Base-by-base conservation (phyloP, 2,329 filamentous ascomycete species). In the Sporothrix phasma region DNA sequence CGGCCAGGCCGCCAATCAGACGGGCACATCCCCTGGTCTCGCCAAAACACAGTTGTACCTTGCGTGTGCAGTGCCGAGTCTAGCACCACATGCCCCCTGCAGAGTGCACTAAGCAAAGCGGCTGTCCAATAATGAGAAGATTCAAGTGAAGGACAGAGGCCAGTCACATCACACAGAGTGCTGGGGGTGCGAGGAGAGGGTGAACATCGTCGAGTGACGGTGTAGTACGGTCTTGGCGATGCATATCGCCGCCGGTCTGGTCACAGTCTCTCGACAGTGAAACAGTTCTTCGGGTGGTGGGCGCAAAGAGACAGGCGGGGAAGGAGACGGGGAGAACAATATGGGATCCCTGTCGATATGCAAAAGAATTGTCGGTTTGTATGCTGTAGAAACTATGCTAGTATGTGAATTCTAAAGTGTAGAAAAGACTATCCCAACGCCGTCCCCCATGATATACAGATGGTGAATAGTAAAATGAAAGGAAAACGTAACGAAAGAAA, bases 181-280 rank as follows among this genome's bases (percentile, higher is more conserved):
- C 47, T 51, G 47, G 51, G 11, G n/a, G 34, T 22, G 31, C 17
- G 34, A 6, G 8, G 17, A 43, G 39, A 41, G 15, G 39, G 39
- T 15, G 39, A 19, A 10, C 10, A 13, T 15, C n/a, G n/a, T 61
- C 58, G 43, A 61, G 39, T 61, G 41, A 61, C 59, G 13, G 19
- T 13, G 61, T 54, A 56, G 53, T 53, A 24, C 45, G 15, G 31
- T 49, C 62, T 62, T 60, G 63, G 62, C 60, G 31, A 63, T 56
- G 59, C 62, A 54, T 37, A 24, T 47, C 47, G 61, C 61, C 19
- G 47, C 29, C 43, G 34, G 34, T 31, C 15, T 37, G 37, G 59
- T 65, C 64, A 65, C 64, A 24, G 34, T 31, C 15, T 37, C 26
- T 51, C 62, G 59, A 65, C 64, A 65, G 22, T 59, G 49, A 46